These are phyloP conservation scores for Candida broadrunensis DNA, from an alignment of 805 yeast species.

Conservation along the genomic window DNA sequence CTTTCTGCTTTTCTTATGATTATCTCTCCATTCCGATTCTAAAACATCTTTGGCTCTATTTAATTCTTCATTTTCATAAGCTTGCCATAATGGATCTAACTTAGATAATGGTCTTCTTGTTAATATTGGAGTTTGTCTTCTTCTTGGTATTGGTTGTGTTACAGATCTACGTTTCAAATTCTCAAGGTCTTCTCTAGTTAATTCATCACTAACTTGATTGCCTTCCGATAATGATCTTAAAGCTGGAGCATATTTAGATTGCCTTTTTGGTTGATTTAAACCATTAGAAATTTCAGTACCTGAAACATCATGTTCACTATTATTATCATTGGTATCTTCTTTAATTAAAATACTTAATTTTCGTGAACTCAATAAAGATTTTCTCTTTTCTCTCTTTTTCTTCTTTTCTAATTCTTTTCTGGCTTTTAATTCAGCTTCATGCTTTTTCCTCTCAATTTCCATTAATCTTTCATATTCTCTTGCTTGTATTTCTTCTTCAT, in stretches of 20 bases:
- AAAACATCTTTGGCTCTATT: slow-evolving; percentile 42
- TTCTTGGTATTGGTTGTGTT: slow-evolving; percentile 36
- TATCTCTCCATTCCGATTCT: slow-evolving; percentile 14
- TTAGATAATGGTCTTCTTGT: slow-evolving; percentile 56
- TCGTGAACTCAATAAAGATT: slow-evolving; percentile 35
- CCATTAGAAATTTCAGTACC: slow-evolving; percentile 21
- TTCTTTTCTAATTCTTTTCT: slow-evolving; percentile 45
- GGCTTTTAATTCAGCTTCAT: slow-evolving; percentile 51
- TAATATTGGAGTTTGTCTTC: slow-evolving; percentile 34
- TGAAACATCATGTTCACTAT: slow-evolving; percentile 24
- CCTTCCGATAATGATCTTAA: slow-evolving; percentile 39
- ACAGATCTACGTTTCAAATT: slow-evolving; percentile 44
- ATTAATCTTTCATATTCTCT: slow-evolving; percentile 44
- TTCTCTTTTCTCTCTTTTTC: slow-evolving; percentile 40
- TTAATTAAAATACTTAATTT: slow-evolving; percentile 35
- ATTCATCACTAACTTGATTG: slow-evolving; percentile 25
- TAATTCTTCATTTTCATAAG: slow-evolving; percentile 47
- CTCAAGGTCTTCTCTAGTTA: slow-evolving; percentile 46
- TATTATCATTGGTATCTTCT: slow-evolving; percentile 23
- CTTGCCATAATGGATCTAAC: slow-evolving; percentile 55
- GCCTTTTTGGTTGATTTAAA: slow-evolving; percentile 37
- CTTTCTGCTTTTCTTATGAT: slow-evolving; percentile 3
- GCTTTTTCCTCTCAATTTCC: slow-evolving; percentile 46
- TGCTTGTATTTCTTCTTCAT: slow-evolving; percentile 42
- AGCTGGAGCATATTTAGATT: slow-evolving; percentile 20